Evolutionary conservation across 1,284 basidiomycete species (phyloP).

Genomic region (Marasmius fiardii): DNA sequence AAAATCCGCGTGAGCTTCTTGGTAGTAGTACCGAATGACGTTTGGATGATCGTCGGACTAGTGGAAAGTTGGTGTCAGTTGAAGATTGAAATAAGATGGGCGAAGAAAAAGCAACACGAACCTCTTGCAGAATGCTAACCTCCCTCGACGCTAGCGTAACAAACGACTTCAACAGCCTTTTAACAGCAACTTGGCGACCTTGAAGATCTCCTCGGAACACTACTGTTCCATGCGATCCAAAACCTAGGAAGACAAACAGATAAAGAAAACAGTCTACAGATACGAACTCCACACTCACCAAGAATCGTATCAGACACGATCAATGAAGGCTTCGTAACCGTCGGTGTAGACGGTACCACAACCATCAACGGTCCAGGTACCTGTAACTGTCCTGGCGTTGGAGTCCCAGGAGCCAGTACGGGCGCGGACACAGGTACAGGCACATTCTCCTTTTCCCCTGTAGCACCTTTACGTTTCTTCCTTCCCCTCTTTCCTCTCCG

Average conservation of each 20-base stretch:
- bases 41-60: constrained; percentile 91
- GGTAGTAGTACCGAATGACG: constrained; percentile 97
- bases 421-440: too few species aligned
- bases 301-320: constrained; percentile 77
- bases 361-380: constrained; percentile 23
- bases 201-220: constrained; percentile 94
- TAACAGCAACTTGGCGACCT: constrained; percentile 95
- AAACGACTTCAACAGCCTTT: constrained; percentile 93
- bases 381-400: constrained; percentile 10
- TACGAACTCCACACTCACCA: constrained; percentile 43
- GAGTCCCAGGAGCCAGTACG: constrained; percentile 4
- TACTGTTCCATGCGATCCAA: constrained; percentile 95
- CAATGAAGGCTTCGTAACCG: constrained; percentile 34
- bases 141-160: constrained; percentile 94
- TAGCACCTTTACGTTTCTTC: constrained; percentile 38
- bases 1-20: constrained; percentile 91
- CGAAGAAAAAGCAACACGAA: neutral
- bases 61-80: neutral
- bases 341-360: constrained; percentile 24
- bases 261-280: constrained; percentile 1
- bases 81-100: neutral
- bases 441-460: constrained; percentile 11
- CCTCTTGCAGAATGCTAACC: constrained; percentile 92
- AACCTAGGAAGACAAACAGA: constrained; percentile 50
- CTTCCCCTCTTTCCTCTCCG: constrained; percentile 38